Conservation (phyloP, 2,329 filamentous ascomycete genomes). For the Hymenoscyphus occultus region DNA sequence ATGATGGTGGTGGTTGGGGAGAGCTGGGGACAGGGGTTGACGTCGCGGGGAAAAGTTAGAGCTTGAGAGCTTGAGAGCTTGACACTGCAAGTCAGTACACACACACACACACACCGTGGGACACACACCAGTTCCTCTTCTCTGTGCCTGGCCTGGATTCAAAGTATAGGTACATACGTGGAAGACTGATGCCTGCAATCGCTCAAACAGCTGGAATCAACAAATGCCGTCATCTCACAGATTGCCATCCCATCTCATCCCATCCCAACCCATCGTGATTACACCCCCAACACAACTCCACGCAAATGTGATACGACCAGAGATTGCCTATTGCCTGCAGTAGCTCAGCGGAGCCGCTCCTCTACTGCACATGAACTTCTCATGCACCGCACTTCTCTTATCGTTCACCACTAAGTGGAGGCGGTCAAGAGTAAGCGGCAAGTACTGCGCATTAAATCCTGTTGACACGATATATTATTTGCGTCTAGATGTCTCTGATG, state of each 20-base stretch:
- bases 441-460: not conserved
- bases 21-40: too few relatives aligned
- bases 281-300: not conserved
- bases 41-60: too few relatives aligned
- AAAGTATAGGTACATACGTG: not conserved
- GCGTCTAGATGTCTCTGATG: not conserved
- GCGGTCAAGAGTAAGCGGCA: not conserved
- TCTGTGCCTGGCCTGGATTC: not conserved
- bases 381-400: not conserved
- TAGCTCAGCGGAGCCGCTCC: too few relatives aligned
- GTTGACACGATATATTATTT: not conserved
- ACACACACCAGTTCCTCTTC: too few relatives aligned
- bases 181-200: not conserved
- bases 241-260: too few relatives aligned
- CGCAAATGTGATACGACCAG: not conserved
- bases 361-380: not conserved
- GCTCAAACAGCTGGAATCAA: not conserved
- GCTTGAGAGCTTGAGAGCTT: too few relatives aligned
- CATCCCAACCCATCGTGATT: too few relatives aligned
- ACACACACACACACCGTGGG: too few relatives aligned
- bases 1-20: too few relatives aligned
- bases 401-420: not conserved
- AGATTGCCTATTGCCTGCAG: too few relatives aligned
- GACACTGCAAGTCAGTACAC: too few relatives aligned
- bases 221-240: not conserved